A percentile compares a stretch with the other conserved stretches of the same genome.
phyloP scores from a whole-genome alignment of 768 basidiomycete species.

The Hysterangium stoloniferum region DNA sequence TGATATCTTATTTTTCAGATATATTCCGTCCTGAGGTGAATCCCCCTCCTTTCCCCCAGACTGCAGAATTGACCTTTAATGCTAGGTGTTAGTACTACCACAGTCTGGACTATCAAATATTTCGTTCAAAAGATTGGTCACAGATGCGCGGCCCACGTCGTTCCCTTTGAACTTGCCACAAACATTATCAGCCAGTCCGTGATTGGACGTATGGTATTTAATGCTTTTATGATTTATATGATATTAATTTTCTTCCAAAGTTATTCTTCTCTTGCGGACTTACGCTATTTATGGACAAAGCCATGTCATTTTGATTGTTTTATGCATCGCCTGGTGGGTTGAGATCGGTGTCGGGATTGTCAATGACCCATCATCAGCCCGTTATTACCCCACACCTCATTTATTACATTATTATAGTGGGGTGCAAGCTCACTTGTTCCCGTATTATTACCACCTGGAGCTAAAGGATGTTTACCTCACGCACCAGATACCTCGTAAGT shows the following conservation, averaged over 20 bases:
- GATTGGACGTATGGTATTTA: neutral
- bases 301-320: neutral
- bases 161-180: neutral
- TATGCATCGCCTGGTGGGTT: neutral
- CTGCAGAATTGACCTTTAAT: neutral
- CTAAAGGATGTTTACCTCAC: conserved; percentile 1
- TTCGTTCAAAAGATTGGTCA: neutral
- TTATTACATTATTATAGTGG: neutral
- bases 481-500: neutral
- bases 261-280: neutral
- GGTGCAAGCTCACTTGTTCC: neutral
- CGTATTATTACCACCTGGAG: neutral
- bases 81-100: conserved; percentile 1
- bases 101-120: no score
- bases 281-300: neutral
- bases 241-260: neutral
- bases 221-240: neutral
- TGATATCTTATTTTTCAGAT: conserved; percentile 2
- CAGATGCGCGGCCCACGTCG: neutral
- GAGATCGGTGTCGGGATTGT: neutral
- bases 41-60: neutral
- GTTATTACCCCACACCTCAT: neutral
- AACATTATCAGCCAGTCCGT: neutral
- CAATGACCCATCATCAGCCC: neutral
- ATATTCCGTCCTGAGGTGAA: neutral